A percentile compares a stretch with the other conserved stretches of the same genome.
phyloP scores from a whole-genome alignment of 495 filamentous ascomycete species.

The Chaetomidium leptoderma region DNA sequence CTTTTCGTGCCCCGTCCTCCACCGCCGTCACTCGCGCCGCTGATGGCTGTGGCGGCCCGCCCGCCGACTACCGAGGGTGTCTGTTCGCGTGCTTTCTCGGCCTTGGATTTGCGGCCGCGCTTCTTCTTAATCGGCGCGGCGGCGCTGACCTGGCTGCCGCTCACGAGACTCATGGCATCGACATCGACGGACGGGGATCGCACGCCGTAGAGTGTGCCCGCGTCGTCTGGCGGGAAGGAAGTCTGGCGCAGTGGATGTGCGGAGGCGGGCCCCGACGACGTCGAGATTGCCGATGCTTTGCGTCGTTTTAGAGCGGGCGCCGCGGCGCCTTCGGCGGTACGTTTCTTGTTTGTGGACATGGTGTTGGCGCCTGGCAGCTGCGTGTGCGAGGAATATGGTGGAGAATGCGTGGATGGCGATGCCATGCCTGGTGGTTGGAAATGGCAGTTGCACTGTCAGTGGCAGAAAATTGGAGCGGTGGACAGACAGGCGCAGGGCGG shows the following conservation, averaged over 20 bases:
- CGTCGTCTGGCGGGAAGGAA: slow-evolving; percentile 69
- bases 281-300: slow-evolving; percentile 56
- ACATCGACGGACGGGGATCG: slow-evolving; percentile 63
- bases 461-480: not conserved
- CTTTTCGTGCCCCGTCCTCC: slow-evolving; percentile 34
- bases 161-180: slow-evolving; percentile 64
- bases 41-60: slow-evolving; percentile 44
- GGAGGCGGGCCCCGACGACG: slow-evolving; percentile 40
- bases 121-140: slow-evolving; percentile 49
- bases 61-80: slow-evolving; percentile 49
- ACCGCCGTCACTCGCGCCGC: slow-evolving; percentile 41
- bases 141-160: slow-evolving; percentile 59
- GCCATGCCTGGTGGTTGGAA: slow-evolving; percentile 49
- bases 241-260: slow-evolving; percentile 82
- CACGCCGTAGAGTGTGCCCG: slow-evolving; percentile 40
- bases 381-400: slow-evolving; percentile 46
- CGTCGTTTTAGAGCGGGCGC: slow-evolving; percentile 55
- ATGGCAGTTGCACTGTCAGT: not conserved
- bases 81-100: slow-evolving; percentile 49
- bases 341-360: slow-evolving; percentile 50
- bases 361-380: slow-evolving; percentile 39
- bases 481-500: not conserved
- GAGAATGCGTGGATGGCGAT: slow-evolving; percentile 50
- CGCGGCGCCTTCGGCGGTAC: slow-evolving; percentile 47
- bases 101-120: slow-evolving; percentile 64